phyloP scores from a whole-genome alignment of 768 basidiomycete genomes.

The Thelephora ganbajun region DNA sequence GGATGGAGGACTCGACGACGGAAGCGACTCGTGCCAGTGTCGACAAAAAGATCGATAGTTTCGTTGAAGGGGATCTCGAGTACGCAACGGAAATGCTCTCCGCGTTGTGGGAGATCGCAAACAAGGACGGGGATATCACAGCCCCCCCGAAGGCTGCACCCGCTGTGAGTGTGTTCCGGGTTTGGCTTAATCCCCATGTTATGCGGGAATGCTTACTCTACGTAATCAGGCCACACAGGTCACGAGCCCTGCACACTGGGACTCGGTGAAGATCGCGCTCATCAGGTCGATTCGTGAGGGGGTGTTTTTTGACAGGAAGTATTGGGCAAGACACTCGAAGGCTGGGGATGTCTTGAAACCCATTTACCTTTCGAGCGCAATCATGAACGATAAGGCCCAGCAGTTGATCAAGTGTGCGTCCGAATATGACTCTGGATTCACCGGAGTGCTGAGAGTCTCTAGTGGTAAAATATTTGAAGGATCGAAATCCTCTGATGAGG shows the following conservation, averaged over 20 bases:
- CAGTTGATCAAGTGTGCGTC: conserved; percentile 4
- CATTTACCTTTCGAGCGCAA: conserved; percentile 5
- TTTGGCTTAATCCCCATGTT: no score
- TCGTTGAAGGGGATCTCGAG: background rate
- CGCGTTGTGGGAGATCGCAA: background rate
- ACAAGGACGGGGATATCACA: no score
- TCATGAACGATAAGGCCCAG: conserved; percentile 1
- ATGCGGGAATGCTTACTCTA: no score
- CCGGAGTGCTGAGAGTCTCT: conserved; percentile 5
- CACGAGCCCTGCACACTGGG: no score
- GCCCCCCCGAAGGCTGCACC: no score
- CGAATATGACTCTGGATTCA: conserved; percentile 6
- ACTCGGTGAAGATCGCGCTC: background rate
- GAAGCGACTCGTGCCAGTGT: background rate
- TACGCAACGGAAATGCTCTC: background rate
- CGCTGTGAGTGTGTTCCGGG: no score
- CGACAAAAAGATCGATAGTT: background rate
- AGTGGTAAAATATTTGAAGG: conserved; percentile 5
- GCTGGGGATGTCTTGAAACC: no score
- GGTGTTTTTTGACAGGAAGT: background rate
- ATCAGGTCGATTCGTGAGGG: background rate
- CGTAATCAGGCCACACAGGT: no score
- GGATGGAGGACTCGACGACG: background rate
- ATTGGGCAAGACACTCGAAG: background rate
- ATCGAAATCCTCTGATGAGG: conserved; percentile 1